Evolutionary conservation across 768 basidiomycete genomes (phyloP), one percentile per base, ranked within the genome.

Genomic region (Trametes cinnabarina): DNA sequence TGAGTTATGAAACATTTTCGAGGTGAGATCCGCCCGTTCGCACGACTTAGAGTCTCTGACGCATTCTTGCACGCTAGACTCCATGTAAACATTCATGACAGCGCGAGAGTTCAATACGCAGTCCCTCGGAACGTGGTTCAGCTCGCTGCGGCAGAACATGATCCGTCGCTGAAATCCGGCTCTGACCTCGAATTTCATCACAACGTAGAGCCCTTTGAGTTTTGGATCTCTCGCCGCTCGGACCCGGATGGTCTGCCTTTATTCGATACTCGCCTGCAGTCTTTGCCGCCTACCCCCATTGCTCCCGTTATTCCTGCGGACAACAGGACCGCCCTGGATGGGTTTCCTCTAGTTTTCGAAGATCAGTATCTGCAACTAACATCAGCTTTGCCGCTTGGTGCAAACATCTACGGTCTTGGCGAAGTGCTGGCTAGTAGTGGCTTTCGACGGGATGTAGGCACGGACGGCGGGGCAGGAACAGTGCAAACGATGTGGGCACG

Each of bases 331-430:
- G 78, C 80, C 2, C 74, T 91, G 17, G 77, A 84, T 54, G 84
- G 79, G 0, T 88, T 89, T 56, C 81, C 84, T 0, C 74, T 92
- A 11, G 81, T 92, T 12, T 92, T 92, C 65, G 89, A 92, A 63
- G 83, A 92, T 60, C 86, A 87, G 65, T 92, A 90, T 67, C 77
- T 92, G 20, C 88, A 91, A 78, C 61, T 92, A 19, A 74, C 87
- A 0, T 88, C 87, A 3, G 79, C 85, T 0, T 73, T 92, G 1
- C 87, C 90, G 0, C 67, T 78, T 7, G 76, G 79, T 34, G 79
- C 89, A 3, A 91, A 92, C 63, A 79, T 92, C 47, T 92, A 91
- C 61, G 91, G 91, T 3, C 71, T 92, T 35, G 88, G 90, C 2
- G 89, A 94, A 68, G 82, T 84, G 1, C 73, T 89, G 12, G 79